A percentile compares a stretch with the other conserved stretches of the same genome.
phyloP scores from a whole-genome alignment of 2,329 filamentous ascomycete genomes.

The Cytospora mali region DNA sequence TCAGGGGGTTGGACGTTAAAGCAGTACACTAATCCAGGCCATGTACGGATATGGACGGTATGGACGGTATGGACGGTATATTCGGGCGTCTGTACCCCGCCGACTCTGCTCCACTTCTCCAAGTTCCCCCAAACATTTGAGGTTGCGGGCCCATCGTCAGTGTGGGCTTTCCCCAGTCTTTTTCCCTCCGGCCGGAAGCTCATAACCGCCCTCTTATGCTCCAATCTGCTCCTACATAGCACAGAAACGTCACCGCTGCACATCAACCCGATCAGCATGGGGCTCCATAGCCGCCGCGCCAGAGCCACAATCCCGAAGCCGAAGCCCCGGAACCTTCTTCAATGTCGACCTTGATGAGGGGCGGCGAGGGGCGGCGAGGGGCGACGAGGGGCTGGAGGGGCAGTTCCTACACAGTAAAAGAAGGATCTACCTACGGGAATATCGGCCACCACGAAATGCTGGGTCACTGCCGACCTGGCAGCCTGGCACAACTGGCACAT shows the following conservation, averaged over 20 bases:
- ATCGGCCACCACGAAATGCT: background rate
- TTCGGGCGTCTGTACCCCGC: background rate
- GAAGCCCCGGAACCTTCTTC: background rate
- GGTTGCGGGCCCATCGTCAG: background rate
- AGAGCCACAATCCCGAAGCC: conserved; percentile 18
- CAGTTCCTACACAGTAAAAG: background rate
- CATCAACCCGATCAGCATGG: conserved; percentile 9
- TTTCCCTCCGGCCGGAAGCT: conserved; percentile 10
- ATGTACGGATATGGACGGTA: too few relatives aligned
- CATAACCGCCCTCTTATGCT: conserved; percentile 19
- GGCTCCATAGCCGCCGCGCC: conserved; percentile 21
- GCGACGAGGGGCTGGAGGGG: too few relatives aligned
- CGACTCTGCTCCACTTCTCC: background rate
- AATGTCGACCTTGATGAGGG: background rate
- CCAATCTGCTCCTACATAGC: conserved; percentile 3
- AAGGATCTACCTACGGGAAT: conserved; percentile 2
- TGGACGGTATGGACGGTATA: too few relatives aligned
- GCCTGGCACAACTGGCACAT: background rate
- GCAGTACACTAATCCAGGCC: too few relatives aligned
- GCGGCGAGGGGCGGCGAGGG: background rate
- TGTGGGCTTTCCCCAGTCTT: background rate
- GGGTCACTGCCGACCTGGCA: background rate
- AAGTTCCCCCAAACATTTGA: conserved; percentile 2
- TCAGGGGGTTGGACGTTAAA: background rate
- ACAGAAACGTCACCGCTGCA: conserved; percentile 18